These are phyloP conservation scores for Aureobasidium leucospermi DNA, from an alignment of 2,329 filamentous ascomycete species.

Conservation along the genomic window DNA sequence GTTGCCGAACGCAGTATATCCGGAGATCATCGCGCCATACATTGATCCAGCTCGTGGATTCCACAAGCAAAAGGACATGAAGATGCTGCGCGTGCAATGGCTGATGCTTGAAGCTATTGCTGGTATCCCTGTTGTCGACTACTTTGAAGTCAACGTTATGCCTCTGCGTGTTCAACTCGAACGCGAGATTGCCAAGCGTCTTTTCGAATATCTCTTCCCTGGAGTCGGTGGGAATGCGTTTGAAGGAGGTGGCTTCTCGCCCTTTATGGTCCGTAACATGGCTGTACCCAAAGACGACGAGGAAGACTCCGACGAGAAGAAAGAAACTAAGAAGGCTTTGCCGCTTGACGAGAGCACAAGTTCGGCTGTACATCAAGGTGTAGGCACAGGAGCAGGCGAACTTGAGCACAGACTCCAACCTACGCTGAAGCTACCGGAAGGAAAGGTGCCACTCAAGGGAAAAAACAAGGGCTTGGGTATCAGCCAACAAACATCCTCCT, in stretches of 20 bases:
- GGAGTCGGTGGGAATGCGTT: slow-evolving; percentile 53
- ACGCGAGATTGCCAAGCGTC: slow-evolving; percentile 79
- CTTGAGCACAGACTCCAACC: slow-evolving; percentile 77
- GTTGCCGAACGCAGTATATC: slow-evolving; percentile 83
- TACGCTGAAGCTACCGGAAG: slow-evolving; percentile 56
- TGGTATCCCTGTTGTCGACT: slow-evolving; percentile 92
- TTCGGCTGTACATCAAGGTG: slow-evolving; percentile 30
- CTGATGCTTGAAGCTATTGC: slow-evolving; percentile 97
- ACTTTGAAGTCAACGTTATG: slow-evolving; percentile 90
- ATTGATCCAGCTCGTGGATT: slow-evolving; percentile 53
- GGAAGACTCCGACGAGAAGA: slow-evolving; percentile 34
- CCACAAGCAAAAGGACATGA: slow-evolving; percentile 56
- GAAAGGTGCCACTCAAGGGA: slow-evolving; percentile 20
- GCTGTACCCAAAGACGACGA: slow-evolving; percentile 38
- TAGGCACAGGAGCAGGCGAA: slow-evolving; percentile 59
- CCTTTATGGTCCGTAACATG: slow-evolving; percentile 52
- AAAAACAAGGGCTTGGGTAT: slow-evolving; percentile 28
- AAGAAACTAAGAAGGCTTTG: neutral
- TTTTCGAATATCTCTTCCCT: slow-evolving; percentile 98
- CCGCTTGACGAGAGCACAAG: neutral
- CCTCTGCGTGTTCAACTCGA: slow-evolving; percentile 92
- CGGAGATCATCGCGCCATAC: slow-evolving; percentile 91
- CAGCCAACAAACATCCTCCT: slow-evolving; percentile 13
- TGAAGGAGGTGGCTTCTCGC: slow-evolving; percentile 51
- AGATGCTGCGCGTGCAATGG: slow-evolving; percentile 94